Evolutionary conservation across 345 rosid species (phyloP).

Genomic region (Brassica juncea): DNA sequence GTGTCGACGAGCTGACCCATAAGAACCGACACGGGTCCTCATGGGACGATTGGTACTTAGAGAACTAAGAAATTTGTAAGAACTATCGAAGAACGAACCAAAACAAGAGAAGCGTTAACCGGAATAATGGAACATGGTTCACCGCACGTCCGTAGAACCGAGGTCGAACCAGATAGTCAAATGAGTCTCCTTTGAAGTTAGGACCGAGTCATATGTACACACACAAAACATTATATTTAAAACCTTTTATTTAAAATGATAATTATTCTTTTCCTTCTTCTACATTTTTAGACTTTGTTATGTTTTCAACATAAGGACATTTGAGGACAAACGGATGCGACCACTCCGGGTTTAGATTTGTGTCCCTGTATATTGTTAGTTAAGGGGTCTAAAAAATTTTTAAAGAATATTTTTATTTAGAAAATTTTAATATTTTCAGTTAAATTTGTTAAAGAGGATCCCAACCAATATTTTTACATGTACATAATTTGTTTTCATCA

Average conservation of each 20-base stretch:
- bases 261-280: background rate
- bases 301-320: background rate
- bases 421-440: too few species aligned
- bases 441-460: too few species aligned
- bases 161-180: slow-evolving; percentile 37
- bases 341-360: too few species aligned
- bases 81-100: slow-evolving; percentile 41
- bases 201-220: slow-evolving; percentile 3
- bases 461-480: too few species aligned
- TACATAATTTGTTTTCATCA: too few species aligned
- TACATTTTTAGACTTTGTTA: background rate
- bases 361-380: too few species aligned
- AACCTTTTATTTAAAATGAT: background rate
- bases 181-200: background rate
- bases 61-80: slow-evolving; percentile 43
- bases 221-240: background rate
- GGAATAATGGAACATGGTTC: slow-evolving; percentile 20
- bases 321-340: background rate
- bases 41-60: slow-evolving; percentile 67
- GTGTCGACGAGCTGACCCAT: slow-evolving; percentile 64
- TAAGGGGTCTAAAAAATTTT: too few species aligned
- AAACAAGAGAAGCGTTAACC: slow-evolving; percentile 40
- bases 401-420: too few species aligned
- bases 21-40: slow-evolving; percentile 67
- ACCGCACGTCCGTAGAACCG: slow-evolving; percentile 26